Base-by-base conservation (phyloP, 768 basidiomycete species). In the Polyporus arcularius region DNA sequence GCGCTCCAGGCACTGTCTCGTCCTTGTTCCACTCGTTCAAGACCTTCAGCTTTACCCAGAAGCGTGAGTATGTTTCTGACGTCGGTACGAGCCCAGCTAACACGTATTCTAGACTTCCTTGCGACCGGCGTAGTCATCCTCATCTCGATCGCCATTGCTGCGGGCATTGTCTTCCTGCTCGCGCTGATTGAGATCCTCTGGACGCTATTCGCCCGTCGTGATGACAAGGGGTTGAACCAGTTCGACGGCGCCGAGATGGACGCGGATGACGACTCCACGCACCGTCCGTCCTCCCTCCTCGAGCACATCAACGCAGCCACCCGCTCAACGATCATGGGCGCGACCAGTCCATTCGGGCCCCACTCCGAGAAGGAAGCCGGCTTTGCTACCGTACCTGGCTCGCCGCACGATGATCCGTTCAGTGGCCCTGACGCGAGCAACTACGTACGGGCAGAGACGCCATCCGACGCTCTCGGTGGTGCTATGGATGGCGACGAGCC, bases 61-160 rank as follows among this genome's bases (percentile, higher is more conserved):
- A 77, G 53, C 80, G 92, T 94, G 70, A 76, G 90, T 78, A 41
- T 43, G 14, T 47, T 61, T 42, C 21, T 15, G 16, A 1, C 0
- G 4, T 9, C n/a, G 41, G 38, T 11, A 12, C 35, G 35, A 9
- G 26, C 18, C 26, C 68, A 47, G 53, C n/a, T 70, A 53, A 62
- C 63, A 35, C 42, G 40, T 46, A 54, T 10, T 35, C 9, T 65
- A 93, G 94, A 88, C 68, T 91, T 94, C 80, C 83, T 99, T 57
- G 93, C 96, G 0, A 85, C 86, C 26, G 97, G 96, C 1, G 82
- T 98, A 40, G 94, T 99, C 56, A 98, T 98, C 65, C 82, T 99
- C 46, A 95, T 99, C 66, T 96, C 95, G 2, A 97, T 99, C 64
- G 97, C 97, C 28, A 97, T 98, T 65, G 88, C 92, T 10, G 94